Percentiles rank a stretch among this genome's conserved stretches.
These are phyloP conservation scores for Penicillium ochrochloron DNA, from an alignment of 495 filamentous ascomycete genomes.

Conservation along the genomic window DNA sequence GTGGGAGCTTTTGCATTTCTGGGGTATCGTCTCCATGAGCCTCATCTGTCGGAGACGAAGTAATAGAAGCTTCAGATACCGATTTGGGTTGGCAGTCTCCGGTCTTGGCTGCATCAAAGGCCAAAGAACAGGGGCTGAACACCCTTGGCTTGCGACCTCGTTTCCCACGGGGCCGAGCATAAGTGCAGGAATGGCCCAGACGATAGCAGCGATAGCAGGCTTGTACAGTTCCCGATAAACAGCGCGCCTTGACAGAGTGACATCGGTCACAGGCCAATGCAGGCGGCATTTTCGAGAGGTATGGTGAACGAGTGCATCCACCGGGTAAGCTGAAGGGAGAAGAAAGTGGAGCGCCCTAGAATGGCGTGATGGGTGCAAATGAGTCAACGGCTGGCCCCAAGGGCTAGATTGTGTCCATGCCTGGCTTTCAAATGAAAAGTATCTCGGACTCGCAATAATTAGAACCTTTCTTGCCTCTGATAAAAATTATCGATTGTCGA, in stretches of 20 bases:
- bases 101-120: neutral
- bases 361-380: neutral
- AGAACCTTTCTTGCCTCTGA: neutral
- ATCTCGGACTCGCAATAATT: neutral
- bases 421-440: neutral
- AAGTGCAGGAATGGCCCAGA: conserved; percentile 18
- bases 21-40: neutral
- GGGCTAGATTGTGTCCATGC: neutral
- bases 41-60: neutral
- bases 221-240: conserved; percentile 13
- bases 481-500: neutral
- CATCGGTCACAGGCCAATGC: conserved; percentile 17
- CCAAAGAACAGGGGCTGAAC: neutral
- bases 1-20: neutral
- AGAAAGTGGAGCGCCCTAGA: neutral
- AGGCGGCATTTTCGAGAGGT: neutral
- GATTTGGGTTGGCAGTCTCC: neutral
- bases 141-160: conserved; percentile 18
- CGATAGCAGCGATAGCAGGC: conserved; percentile 22
- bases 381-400: neutral
- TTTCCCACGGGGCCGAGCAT: conserved; percentile 7
- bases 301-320: neutral
- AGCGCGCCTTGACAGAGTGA: conserved; percentile 17
- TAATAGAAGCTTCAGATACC: neutral
- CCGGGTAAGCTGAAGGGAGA: neutral